These are phyloP conservation scores for Tulasnella sp. DNA, from an alignment of 768 basidiomycete species.

Conservation along the genomic window DNA sequence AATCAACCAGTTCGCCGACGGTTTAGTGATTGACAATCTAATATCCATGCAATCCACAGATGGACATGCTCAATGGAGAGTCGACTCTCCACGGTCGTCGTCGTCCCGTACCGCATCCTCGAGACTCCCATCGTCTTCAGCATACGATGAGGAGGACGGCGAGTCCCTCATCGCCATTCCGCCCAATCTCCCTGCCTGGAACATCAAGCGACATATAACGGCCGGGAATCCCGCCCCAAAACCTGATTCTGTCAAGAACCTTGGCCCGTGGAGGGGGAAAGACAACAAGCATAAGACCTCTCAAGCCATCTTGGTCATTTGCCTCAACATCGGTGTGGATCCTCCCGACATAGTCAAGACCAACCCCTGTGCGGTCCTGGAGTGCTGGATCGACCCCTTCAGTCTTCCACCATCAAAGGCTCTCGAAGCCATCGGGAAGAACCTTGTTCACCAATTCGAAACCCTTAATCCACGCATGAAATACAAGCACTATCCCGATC, in stretches of 20 bases:
- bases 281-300: slow-evolving; percentile 76
- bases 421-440: slow-evolving; percentile 84
- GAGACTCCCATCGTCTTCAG: not conserved
- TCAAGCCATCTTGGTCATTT: slow-evolving; percentile 80
- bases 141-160: not conserved
- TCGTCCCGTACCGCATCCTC: slow-evolving; percentile 11
- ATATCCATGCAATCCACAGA: not conserved
- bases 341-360: slow-evolving; percentile 98
- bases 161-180: slow-evolving; percentile 23
- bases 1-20: not conserved
- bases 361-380: slow-evolving; percentile 86
- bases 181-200: slow-evolving; percentile 23
- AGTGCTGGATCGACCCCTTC: slow-evolving; percentile 97
- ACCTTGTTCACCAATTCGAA: slow-evolving; percentile 92
- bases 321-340: slow-evolving; percentile 94
- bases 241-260: slow-evolving; percentile 5
- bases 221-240: slow-evolving; percentile 74
- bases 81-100: slow-evolving; percentile 6
- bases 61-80: not conserved
- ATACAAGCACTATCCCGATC: slow-evolving; percentile 92
- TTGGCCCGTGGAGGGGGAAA: slow-evolving; percentile 38
- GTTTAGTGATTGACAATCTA: too few relatives aligned
- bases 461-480: slow-evolving; percentile 87
- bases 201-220: slow-evolving; percentile 71
- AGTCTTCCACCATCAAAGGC: slow-evolving; percentile 89